Evolutionary conservation across 225 moss, liverwort and hornwort genomes (phyloP).

Genomic region (Marchantia polymorpha): DNA sequence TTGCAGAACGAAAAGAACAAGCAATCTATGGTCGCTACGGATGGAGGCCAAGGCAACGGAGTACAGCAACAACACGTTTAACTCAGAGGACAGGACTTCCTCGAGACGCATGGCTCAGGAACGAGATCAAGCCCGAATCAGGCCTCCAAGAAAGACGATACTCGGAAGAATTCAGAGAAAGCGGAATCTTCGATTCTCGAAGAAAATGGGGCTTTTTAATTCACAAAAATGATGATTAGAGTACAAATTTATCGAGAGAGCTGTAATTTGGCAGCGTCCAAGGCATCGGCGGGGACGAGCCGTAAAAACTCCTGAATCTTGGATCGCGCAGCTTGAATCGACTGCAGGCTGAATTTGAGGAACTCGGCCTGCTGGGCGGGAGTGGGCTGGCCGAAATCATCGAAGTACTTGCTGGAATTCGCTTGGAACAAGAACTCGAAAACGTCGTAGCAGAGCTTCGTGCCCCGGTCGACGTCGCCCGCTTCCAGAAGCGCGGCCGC

Average conservation of each 20-base stretch:
- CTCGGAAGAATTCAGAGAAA: no score
- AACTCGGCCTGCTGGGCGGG: slow-evolving; percentile 76
- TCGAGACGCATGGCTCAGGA: no score
- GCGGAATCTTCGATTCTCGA: no score
- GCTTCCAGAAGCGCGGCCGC: slow-evolving; percentile 82
- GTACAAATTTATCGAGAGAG: slow-evolving; percentile 31
- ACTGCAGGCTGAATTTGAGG: slow-evolving; percentile 81
- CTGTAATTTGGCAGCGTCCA: slow-evolving; percentile 66
- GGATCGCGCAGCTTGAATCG: slow-evolving; percentile 53
- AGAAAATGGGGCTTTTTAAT: no score
- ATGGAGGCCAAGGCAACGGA: no score
- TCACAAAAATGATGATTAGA: neutral
- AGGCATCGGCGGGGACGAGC: slow-evolving; percentile 60
- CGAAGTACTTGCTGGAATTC: slow-evolving; percentile 84
- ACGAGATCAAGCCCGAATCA: no score
- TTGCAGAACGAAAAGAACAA: no score
- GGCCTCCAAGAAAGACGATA: no score
- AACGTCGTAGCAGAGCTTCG: slow-evolving; percentile 61
- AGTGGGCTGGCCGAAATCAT: slow-evolving; percentile 70
- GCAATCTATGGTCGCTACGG: no score
- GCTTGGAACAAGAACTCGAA: slow-evolving; percentile 82
- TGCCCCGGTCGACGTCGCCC: slow-evolving; percentile 59
- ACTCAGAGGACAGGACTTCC: no score
- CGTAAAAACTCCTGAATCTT: slow-evolving; percentile 61
- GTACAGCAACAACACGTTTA: no score